Base-by-base conservation (phyloP, 257 asterid genomes). In the Dorcoceras hygrometricum region DNA sequence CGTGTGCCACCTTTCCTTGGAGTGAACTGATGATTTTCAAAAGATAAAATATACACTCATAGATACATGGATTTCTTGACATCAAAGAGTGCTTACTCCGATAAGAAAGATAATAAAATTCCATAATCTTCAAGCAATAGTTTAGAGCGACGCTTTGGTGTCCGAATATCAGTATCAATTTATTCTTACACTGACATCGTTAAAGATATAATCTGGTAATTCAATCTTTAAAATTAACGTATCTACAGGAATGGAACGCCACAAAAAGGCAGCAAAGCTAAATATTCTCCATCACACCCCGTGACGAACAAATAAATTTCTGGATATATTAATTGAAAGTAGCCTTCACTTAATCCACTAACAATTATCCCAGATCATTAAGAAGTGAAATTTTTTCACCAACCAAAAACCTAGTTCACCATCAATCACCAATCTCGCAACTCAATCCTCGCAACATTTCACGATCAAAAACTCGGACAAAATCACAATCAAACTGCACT, bases 1-100 rank as follows among this genome's bases (percentile, higher is more conserved):
- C 82, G 72, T 19, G 77, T 71, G 11, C 81, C 66, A 0, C 66
- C 71, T 64, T 78, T 73, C 82, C 70, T 83, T 23, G 80, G 86
- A 66, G 58, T 68, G 57, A 73, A 69, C 89, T 83, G 77, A 66
- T 6, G 19, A 59, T 70, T 63, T 57, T 4, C 58, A 50, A 63
- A 5, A 53, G n/a, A 5, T 0, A 75, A 54, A 69, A 59, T 39
- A 53, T 67, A 46, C 46, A 68, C 20, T 34, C 1, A 73, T 3
- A 46, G 34, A 65, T 59, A n/a, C 25, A 8, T 2, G 20, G 12
- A 28, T 59, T 28, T 39, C 50, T 34, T 5, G 4, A 39, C 11
- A 39, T 10, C 5, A 11, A 12, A 39, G n/a, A n/a, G 50, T 10
- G 50, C 3, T 10, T 39, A 3, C 12, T 39, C 50, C 12, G 63